Conservation (phyloP, 371 early-diverging fungal species). For the Mucor saturninus region DNA sequence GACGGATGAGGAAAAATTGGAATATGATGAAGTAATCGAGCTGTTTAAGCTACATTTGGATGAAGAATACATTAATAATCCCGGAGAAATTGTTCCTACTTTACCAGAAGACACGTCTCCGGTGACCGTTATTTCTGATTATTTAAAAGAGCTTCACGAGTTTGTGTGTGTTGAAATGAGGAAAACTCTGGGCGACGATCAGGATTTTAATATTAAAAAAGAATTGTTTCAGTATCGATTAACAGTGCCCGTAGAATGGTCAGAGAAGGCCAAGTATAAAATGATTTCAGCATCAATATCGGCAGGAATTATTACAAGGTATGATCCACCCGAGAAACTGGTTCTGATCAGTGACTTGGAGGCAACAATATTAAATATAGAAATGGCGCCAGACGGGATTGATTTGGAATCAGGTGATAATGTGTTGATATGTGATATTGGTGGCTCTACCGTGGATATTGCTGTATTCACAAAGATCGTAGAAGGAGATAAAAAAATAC, state of each 20-base stretch:
- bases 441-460: not conserved
- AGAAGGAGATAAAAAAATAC: not conserved
- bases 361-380: not conserved
- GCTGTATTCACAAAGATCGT: not conserved
- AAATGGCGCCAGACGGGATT: not conserved
- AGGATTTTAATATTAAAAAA: not conserved
- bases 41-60: not conserved
- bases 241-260: not conserved
- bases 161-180: not conserved
- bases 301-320: not conserved
- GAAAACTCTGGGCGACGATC: not conserved
- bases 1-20: not conserved
- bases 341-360: not conserved
- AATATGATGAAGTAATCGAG: not conserved
- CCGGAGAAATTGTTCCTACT: not conserved
- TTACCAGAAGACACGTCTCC: not conserved
- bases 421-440: not conserved
- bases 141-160: not conserved
- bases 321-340: not conserved
- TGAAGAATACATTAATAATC: not conserved
- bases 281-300: not conserved
- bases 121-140: not conserved
- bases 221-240: not conserved
- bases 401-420: not conserved
- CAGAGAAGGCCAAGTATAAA: not conserved